phyloP scores from a whole-genome alignment of 1,284 basidiomycete species.

The Rhodotorula sp. region DNA sequence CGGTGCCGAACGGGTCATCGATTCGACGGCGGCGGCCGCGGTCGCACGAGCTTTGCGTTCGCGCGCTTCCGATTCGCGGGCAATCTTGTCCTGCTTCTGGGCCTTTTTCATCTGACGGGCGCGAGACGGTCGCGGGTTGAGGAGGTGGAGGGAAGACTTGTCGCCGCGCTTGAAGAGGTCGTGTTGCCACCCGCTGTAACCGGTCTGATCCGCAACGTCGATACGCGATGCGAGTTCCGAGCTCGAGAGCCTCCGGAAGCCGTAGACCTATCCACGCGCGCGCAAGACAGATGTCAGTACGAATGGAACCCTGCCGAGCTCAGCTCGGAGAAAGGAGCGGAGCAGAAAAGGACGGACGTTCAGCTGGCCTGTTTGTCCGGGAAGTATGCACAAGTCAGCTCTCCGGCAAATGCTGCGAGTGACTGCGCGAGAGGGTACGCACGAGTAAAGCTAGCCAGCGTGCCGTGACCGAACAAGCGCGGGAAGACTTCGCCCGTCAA shows the following conservation, averaged over 20 bases:
- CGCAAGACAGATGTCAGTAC: not conserved
- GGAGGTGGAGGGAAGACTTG: constrained; percentile 1
- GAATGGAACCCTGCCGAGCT: no score
- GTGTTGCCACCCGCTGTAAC: constrained; percentile 31
- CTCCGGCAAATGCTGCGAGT: not conserved
- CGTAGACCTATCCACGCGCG: constrained; percentile 15
- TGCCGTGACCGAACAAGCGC: constrained; percentile 19
- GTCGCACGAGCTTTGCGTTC: not conserved
- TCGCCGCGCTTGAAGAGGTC: constrained; percentile 18
- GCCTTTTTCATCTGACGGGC: constrained; percentile 22
- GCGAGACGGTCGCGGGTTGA: constrained; percentile 26
- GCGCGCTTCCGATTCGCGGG: not conserved
- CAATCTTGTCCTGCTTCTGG: constrained; percentile 10
- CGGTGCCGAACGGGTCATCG: not conserved
- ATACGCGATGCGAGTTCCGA: constrained; percentile 15
- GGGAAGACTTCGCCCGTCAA: constrained; percentile 24
- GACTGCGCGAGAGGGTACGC: not conserved
- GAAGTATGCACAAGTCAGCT: not conserved
- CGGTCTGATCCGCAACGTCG: constrained; percentile 5
- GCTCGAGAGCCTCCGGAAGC: constrained; percentile 20
- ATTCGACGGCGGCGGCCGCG: not conserved
- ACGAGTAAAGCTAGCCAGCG: constrained; percentile 34
- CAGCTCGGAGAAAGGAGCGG: not conserved
- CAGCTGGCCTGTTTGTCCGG: constrained; percentile 23
- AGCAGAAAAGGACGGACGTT: constrained; percentile 4